Conservation (phyloP, 2,329 filamentous ascomycete genomes). For the Metarhizium robertsii region DNA sequence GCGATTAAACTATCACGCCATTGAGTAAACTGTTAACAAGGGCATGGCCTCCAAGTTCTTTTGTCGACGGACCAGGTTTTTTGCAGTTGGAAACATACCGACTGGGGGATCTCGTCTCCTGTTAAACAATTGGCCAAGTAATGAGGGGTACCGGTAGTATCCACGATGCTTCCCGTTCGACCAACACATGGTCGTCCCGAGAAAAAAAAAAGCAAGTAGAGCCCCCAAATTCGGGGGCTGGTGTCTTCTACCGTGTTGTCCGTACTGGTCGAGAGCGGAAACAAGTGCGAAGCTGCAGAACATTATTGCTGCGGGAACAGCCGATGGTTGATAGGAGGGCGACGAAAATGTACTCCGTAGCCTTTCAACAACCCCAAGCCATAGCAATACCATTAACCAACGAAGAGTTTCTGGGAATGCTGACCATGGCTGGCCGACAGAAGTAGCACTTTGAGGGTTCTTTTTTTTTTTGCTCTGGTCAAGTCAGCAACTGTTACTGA, state of each 20-base stretch:
- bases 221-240: neutral
- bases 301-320: constrained; percentile 1
- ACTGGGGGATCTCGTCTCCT: constrained; percentile 7
- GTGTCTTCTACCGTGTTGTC: neutral
- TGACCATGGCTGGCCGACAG: neutral
- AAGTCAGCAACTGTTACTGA: neutral
- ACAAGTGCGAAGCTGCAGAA: constrained; percentile 2
- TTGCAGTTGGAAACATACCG: neutral
- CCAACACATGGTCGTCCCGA: neutral
- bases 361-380: neutral
- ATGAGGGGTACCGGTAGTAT: neutral
- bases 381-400: neutral
- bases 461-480: neutral
- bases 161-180: neutral
- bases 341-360: neutral
- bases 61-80: neutral
- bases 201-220: neutral
- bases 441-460: neutral
- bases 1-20: neutral
- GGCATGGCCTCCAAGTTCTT: neutral
- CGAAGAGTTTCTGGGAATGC: neutral
- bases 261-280: neutral
- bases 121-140: constrained; percentile 12
- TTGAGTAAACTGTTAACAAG: neutral
- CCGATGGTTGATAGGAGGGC: neutral